Evolutionary conservation across 495 filamentous ascomycete species (phyloP).

Genomic region (Platismatia glauca): DNA sequence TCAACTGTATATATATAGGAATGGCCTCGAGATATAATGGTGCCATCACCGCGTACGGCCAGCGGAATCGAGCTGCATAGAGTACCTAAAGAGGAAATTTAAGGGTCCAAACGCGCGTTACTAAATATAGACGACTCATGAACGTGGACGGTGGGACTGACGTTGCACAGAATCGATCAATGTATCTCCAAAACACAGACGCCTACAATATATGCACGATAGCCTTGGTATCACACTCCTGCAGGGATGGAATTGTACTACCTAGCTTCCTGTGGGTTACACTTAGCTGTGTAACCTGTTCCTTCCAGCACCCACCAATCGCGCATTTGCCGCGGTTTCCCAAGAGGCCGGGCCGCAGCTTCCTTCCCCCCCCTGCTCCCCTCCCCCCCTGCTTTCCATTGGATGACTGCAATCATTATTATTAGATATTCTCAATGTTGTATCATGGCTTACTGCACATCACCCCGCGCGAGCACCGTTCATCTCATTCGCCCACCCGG

Average conservation of each 20-base stretch:
- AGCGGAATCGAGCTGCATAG: background rate
- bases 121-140: background rate
- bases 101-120: background rate
- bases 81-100: background rate
- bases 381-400: background rate
- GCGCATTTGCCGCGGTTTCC: background rate
- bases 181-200: background rate
- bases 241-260: background rate
- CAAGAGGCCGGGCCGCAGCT: no score
- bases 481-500: background rate
- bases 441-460: background rate
- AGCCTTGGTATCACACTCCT: background rate
- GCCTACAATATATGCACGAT: background rate
- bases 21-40: background rate
- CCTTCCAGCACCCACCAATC: no score
- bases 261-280: background rate
- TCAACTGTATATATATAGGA: background rate
- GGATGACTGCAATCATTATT: background rate
- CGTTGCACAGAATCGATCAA: background rate
- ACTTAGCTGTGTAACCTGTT: no score
- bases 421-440: background rate
- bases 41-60: no score
- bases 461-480: background rate
- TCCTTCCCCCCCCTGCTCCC: no score
- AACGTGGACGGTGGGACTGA: background rate